Percentiles rank a stretch among this genome's conserved stretches.
phyloP scores from a whole-genome alignment of 208 protist species.

The Leishmania mexicana region DNA sequence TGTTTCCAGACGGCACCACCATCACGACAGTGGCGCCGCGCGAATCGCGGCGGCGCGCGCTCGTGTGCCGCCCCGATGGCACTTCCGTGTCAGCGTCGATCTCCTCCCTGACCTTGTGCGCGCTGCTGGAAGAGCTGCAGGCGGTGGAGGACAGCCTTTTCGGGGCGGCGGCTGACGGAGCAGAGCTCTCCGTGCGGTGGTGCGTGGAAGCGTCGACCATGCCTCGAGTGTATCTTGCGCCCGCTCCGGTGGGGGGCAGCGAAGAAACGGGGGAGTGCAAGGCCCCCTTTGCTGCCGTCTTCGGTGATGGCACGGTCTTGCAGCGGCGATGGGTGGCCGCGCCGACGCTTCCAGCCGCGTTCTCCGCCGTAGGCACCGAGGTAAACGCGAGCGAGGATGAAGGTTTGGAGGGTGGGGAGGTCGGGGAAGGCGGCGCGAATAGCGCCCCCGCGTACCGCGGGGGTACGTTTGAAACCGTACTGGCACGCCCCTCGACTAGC shows the following conservation, averaged over 20 bases:
- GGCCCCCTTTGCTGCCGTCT: conserved; percentile 57
- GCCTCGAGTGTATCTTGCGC: conserved; percentile 74
- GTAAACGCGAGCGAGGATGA: background rate
- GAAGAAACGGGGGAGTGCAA: background rate
- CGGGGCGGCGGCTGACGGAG: background rate
- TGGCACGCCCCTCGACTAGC: conserved; percentile 55
- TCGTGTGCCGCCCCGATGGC: conserved; percentile 3
- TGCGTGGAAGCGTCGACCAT: conserved; percentile 69
- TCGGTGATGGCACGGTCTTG: conserved; percentile 79
- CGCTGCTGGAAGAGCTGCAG: conserved; percentile 27
- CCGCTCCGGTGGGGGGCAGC: background rate
- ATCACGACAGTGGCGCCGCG: conserved; percentile 35
- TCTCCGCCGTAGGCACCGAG: background rate
- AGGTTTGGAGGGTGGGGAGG: background rate
- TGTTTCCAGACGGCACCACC: conserved; percentile 31
- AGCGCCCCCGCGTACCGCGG: conserved; percentile 4
- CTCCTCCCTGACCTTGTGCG: conserved; percentile 26
- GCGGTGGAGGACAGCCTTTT: conserved; percentile 26
- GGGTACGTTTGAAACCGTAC: conserved; percentile 54
- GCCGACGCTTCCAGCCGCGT: background rate
- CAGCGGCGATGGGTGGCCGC: conserved; percentile 41
- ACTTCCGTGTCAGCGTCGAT: conserved; percentile 13
- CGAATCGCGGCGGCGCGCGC: conserved; percentile 13
- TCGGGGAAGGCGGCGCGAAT: background rate
- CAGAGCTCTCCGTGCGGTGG: conserved; percentile 46